Conservation (phyloP, 2,329 filamentous ascomycete species). For the Aureobasidium namibiae region DNA sequence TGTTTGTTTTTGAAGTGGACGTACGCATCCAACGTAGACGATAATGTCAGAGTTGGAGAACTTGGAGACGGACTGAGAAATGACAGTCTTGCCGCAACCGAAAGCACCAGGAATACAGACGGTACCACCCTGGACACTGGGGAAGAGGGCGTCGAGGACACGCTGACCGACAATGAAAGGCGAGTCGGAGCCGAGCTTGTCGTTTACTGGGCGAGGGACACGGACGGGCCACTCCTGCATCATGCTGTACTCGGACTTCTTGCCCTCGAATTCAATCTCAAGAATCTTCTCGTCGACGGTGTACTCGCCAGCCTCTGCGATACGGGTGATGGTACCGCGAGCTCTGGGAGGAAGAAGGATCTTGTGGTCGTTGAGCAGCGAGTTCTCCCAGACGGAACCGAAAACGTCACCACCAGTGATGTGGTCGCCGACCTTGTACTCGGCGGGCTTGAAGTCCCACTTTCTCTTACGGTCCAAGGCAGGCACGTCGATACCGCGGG, state of each 20-base stretch:
- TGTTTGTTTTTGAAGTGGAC: not conserved
- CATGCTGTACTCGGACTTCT: conserved; percentile 91
- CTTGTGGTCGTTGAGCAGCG: conserved; percentile 85
- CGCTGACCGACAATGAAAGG: conserved; percentile 96
- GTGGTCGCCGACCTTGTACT: conserved; percentile 89
- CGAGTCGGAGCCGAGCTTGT: conserved; percentile 81
- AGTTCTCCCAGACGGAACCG: conserved; percentile 93
- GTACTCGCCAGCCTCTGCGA: conserved; percentile 82
- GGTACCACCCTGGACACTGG: conserved; percentile 91
- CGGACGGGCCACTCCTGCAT: conserved; percentile 99
- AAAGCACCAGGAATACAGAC: conserved; percentile 98
- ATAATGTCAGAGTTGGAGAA: conserved; percentile 99
- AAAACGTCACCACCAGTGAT: conserved; percentile 95
- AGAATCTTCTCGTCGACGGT: conserved; percentile 90
- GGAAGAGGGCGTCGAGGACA: conserved; percentile 93
- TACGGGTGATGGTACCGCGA: conserved; percentile 83
- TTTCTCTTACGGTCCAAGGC: conserved; percentile 85
- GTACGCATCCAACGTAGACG: conserved; percentile 77
- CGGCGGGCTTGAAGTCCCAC: conserved; percentile 84
- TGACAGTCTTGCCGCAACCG: conserved; percentile 98
- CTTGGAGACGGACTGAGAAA: conserved; percentile 96
- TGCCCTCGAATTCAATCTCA: conserved; percentile 94
- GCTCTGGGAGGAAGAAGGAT: conserved; percentile 86
- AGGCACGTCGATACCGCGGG: conserved; percentile 81
- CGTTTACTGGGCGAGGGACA: conserved; percentile 82